Evolutionary conservation across 768 basidiomycete genomes (phyloP).

Genomic region (Pleurotus platypus): DNA sequence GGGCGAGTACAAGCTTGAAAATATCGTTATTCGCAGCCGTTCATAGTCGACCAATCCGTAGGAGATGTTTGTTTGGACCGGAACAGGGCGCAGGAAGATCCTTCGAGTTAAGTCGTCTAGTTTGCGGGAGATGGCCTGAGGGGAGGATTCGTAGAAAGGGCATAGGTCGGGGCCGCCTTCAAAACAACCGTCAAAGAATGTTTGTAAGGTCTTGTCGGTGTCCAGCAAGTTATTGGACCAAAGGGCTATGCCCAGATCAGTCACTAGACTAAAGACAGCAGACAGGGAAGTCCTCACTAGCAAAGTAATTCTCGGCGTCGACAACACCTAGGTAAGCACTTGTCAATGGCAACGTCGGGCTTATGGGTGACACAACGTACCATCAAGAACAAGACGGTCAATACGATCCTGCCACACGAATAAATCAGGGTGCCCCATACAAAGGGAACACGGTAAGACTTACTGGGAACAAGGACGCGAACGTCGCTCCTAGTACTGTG

Average conservation of each 20-base stretch:
- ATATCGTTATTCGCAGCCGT: conserved; percentile 15
- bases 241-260: background rate
- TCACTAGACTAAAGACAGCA: no score
- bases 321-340: conserved; percentile 11
- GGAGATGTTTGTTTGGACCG: conserved; percentile 10
- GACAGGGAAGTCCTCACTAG: conserved; percentile 9
- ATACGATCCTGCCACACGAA: conserved; percentile 23
- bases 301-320: conserved; percentile 22
- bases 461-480: conserved; percentile 2
- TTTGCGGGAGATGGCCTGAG: conserved; percentile 12
- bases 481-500: background rate
- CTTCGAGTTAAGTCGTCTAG: conserved; percentile 13
- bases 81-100: conserved; percentile 16
- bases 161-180: conserved; percentile 18
- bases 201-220: conserved; percentile 18
- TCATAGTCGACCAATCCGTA: conserved; percentile 23
- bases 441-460: background rate
- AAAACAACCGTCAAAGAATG: conserved; percentile 18
- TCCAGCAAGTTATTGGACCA: conserved; percentile 16
- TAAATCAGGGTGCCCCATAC: background rate
- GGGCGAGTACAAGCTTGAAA: conserved; percentile 18
- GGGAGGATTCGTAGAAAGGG: conserved; percentile 18
- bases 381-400: conserved; percentile 29
- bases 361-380: conserved; percentile 1
- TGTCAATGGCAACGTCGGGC: no score